These are phyloP conservation scores for Bipolaris victoriae DNA, from an alignment of 2,329 filamentous ascomycete species.

Conservation along the genomic window DNA sequence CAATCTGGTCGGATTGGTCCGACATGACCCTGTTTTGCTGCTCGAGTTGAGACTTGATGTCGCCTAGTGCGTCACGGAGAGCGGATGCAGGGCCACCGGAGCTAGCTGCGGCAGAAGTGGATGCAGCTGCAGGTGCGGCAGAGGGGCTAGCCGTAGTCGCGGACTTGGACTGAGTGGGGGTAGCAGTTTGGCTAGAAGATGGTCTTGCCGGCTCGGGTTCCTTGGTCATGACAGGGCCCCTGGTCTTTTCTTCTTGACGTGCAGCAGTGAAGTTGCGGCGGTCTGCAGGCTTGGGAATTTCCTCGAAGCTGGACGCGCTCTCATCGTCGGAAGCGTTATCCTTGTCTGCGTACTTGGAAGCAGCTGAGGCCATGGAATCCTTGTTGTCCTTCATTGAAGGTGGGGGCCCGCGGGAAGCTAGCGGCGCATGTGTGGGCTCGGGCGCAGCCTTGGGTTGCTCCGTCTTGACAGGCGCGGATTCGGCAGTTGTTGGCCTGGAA, in stretches of 20 bases:
- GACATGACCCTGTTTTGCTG: slow-evolving; percentile 78
- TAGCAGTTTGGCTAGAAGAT: slow-evolving; percentile 44
- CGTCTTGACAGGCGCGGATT: slow-evolving; percentile 58
- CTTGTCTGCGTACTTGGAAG: slow-evolving; percentile 82
- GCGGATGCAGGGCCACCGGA: slow-evolving; percentile 57
- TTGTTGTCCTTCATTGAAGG: slow-evolving; percentile 84
- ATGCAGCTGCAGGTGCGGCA: slow-evolving; percentile 47
- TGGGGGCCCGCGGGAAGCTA: slow-evolving; percentile 60
- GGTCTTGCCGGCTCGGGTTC: slow-evolving; percentile 56
- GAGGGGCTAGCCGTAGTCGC: slow-evolving; percentile 47
- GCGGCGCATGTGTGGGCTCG: slow-evolving; percentile 56
- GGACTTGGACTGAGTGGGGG: slow-evolving; percentile 45
- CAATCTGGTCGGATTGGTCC: slow-evolving; percentile 78
- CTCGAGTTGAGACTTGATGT: slow-evolving; percentile 80
- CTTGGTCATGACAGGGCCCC: slow-evolving; percentile 39
- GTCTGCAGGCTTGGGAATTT: slow-evolving; percentile 76
- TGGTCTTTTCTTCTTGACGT: slow-evolving; percentile 51
- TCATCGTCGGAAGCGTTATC: slow-evolving; percentile 66
- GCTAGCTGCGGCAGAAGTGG: slow-evolving; percentile 47
- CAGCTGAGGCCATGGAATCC: slow-evolving; percentile 82
- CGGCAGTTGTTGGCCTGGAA: slow-evolving; percentile 46
- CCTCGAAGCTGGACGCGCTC: slow-evolving; percentile 83
- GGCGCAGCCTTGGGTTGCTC: slow-evolving; percentile 57
- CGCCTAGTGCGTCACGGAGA: slow-evolving; percentile 70
- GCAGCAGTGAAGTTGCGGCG: slow-evolving; percentile 54